A percentile compares a stretch with the other conserved stretches of the same genome.
These are phyloP conservation scores for Avena insularis DNA, from an alignment of 176 grass and related monocot species.

Conservation along the genomic window DNA sequence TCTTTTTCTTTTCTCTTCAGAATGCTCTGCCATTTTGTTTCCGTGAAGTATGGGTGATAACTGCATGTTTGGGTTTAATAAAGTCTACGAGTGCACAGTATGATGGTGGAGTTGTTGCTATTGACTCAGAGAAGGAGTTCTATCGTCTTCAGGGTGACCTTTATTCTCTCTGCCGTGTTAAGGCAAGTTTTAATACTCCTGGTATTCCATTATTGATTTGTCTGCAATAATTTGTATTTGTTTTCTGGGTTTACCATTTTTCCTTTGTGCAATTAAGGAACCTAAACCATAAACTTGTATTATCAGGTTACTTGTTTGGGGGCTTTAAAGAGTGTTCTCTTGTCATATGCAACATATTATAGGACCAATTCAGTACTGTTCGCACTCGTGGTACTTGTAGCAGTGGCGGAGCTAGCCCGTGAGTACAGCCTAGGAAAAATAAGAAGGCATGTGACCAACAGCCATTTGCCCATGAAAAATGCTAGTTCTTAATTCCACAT, in stretches of 20 bases:
- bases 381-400: neutral
- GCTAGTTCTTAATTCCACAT: too few species aligned
- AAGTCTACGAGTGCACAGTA: conserved; percentile 66
- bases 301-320: conserved; percentile 6
- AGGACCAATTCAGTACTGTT: neutral
- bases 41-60: conserved; percentile 96
- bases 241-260: conserved; percentile 24
- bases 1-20: conserved; percentile 56
- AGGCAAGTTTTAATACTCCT: conserved; percentile 59
- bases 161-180: conserved; percentile 89
- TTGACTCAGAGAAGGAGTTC: conserved; percentile 94
- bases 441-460: too few species aligned
- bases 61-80: conserved; percentile 85
- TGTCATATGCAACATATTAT: neutral
- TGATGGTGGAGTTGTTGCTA: conserved; percentile 67
- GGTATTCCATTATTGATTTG: conserved; percentile 1
- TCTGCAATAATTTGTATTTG: neutral
- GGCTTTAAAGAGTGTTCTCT: conserved; percentile 5
- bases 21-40: conserved; percentile 94
- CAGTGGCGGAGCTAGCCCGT: neutral
- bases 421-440: too few species aligned
- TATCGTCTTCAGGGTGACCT: conserved; percentile 90
- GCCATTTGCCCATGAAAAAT: too few species aligned
- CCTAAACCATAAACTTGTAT: neutral
- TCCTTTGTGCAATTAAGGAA: conserved; percentile 6